Evolutionary conservation across 176 grass and related monocot genomes (phyloP).

Genomic region (Oryza meyeriana): DNA sequence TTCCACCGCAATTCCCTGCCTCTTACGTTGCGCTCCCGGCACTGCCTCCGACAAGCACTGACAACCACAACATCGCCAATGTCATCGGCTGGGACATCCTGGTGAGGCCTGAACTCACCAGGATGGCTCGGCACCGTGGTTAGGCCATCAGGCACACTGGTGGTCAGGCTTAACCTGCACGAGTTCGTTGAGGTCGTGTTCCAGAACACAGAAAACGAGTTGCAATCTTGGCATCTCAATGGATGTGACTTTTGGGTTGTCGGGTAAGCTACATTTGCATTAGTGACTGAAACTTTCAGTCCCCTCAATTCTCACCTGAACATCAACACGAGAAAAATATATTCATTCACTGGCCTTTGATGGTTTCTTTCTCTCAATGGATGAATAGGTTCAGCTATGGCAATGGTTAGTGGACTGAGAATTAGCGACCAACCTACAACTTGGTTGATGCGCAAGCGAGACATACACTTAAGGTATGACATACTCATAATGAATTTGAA

Average conservation of each 20-base stretch:
- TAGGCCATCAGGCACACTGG: slow-evolving; percentile 48
- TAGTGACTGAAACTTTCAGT: not conserved
- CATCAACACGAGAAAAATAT: not conserved
- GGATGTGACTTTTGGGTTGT: slow-evolving; percentile 92
- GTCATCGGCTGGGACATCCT: slow-evolving; percentile 75
- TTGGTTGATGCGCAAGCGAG: slow-evolving; percentile 62
- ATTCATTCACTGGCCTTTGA: not conserved
- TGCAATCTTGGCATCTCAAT: slow-evolving; percentile 84
- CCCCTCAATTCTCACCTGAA: not conserved
- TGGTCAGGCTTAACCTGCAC: slow-evolving; percentile 58
- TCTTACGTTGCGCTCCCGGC: too few relatives aligned
- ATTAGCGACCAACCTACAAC: slow-evolving; percentile 56
- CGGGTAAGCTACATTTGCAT: slow-evolving; percentile 41
- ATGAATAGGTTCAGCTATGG: too few relatives aligned
- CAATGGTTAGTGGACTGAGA: too few relatives aligned
- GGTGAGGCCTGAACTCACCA: too few relatives aligned
- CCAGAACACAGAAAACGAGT: slow-evolving; percentile 58
- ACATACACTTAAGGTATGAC: slow-evolving; percentile 73
- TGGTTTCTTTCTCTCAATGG: too few relatives aligned
- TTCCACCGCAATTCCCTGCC: too few relatives aligned
- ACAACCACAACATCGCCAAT: slow-evolving; percentile 61
- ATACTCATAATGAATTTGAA: not conserved
- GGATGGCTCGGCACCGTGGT: too few relatives aligned
- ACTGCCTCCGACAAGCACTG: too few relatives aligned
- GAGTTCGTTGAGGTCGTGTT: slow-evolving; percentile 94